These are phyloP conservation scores for Singerocomus inundabilis DNA, from an alignment of 1,284 basidiomycete genomes.

Conservation along the genomic window DNA sequence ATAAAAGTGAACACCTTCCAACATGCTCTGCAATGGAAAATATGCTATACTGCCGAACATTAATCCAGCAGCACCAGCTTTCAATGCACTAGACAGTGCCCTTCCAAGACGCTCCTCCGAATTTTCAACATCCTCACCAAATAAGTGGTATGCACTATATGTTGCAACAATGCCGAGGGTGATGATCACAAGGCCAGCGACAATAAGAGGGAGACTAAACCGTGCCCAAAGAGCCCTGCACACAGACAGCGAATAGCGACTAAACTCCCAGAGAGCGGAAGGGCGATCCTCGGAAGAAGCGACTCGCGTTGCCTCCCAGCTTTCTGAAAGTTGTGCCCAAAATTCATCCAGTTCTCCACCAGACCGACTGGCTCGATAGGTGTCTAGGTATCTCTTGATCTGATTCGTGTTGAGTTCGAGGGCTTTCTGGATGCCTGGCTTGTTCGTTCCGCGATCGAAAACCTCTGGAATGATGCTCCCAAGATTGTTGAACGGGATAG, in stretches of 20 bases:
- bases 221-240: constrained; percentile 93
- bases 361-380: constrained; percentile 68
- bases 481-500: constrained; percentile 95
- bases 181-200: constrained; percentile 59
- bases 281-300: constrained; percentile 34
- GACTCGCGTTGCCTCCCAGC: constrained; percentile 43
- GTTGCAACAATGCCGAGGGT: constrained; percentile 45
- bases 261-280: constrained; percentile 52
- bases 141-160: constrained; percentile 50
- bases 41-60: constrained; percentile 41
- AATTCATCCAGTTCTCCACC: constrained; percentile 70
- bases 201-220: constrained; percentile 82
- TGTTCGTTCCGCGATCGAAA: constrained; percentile 52
- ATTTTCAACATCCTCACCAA: constrained; percentile 13
- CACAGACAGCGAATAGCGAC: constrained; percentile 60
- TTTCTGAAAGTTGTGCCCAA: constrained; percentile 51
- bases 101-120: constrained; percentile 36
- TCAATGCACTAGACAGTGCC: constrained; percentile 34
- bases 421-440: constrained; percentile 46
- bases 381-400: constrained; percentile 73
- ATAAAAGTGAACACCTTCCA: constrained; percentile 43
- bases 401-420: constrained; percentile 76
- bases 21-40: constrained; percentile 32
- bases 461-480: constrained; percentile 90
- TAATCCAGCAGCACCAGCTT: constrained; percentile 42